Conservation (phyloP, 164 flowering plant genomes). For the Protea cynaroides region DNA sequence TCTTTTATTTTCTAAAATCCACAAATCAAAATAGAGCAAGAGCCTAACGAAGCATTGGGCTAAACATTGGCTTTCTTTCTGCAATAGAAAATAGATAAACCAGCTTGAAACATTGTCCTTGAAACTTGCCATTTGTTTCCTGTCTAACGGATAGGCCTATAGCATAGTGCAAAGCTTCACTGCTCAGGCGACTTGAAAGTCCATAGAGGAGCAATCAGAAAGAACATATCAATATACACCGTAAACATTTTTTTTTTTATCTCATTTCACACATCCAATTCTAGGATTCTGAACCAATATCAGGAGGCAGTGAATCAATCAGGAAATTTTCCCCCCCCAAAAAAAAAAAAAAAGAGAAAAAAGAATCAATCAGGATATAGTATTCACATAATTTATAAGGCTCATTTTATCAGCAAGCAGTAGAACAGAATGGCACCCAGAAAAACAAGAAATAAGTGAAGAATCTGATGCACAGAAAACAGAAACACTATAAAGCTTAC, state of each 20-base stretch:
- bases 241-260: not conserved
- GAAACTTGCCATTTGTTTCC: too few relatives aligned
- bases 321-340: too few relatives aligned
- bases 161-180: not conserved
- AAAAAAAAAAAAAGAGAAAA: too few relatives aligned
- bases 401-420: not conserved
- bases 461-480: not conserved
- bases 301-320: not conserved
- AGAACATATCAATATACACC: not conserved
- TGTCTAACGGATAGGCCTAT: not conserved
- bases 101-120: too few relatives aligned
- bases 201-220: not conserved
- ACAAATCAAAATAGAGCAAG: too few relatives aligned
- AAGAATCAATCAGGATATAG: not conserved
- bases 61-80: too few relatives aligned
- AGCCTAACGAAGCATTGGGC: too few relatives aligned
- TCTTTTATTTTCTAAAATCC: too few relatives aligned
- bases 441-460: not conserved
- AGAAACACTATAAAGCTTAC: slow-evolving; percentile 30
- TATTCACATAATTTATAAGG: not conserved
- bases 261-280: not conserved
- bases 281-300: not conserved
- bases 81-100: too few relatives aligned
- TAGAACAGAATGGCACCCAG: not conserved
- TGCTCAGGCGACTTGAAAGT: not conserved